These are phyloP conservation scores for Globisporangium recalcitrans DNA, from an alignment of 352 stramenopile genomes.

Conservation along the genomic window DNA sequence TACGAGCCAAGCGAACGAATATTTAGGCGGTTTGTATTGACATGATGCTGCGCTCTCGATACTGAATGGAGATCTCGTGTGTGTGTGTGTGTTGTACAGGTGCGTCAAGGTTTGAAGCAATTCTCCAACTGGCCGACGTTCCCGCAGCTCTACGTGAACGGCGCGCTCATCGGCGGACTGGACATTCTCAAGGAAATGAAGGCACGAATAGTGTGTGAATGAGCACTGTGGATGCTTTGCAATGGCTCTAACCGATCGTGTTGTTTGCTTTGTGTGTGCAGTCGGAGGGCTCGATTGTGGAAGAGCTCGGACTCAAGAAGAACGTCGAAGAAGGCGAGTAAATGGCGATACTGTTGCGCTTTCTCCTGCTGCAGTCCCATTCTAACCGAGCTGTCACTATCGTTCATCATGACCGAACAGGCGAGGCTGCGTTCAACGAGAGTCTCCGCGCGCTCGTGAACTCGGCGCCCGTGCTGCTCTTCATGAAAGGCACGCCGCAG, in stretches of 20 bases:
- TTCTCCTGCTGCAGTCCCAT: background rate
- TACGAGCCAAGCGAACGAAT: slow-evolving; percentile 7
- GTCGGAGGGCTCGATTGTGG: slow-evolving; percentile 66
- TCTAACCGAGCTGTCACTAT: background rate
- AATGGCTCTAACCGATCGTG: background rate
- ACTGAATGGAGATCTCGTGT: background rate
- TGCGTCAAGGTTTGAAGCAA: slow-evolving; percentile 95
- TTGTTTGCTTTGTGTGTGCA: background rate
- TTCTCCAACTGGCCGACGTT: slow-evolving; percentile 98
- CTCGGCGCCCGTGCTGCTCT: slow-evolving; percentile 91
- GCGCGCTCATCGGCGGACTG: slow-evolving; percentile 93
- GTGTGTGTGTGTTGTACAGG: slow-evolving; percentile 24
- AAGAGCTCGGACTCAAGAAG: slow-evolving; percentile 69
- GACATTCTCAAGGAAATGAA: slow-evolving; percentile 98
- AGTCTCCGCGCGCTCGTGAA: slow-evolving; percentile 82
- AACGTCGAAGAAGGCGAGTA: slow-evolving; percentile 46
- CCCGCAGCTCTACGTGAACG: slow-evolving; percentile 98
- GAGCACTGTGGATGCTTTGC: background rate
- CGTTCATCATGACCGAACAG: slow-evolving; percentile 10
- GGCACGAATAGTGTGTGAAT: slow-evolving; percentile 17
- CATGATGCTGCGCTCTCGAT: background rate
- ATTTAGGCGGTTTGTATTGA: background rate
- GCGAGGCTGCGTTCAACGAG: slow-evolving; percentile 76
- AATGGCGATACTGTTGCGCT: background rate
- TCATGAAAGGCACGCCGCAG: slow-evolving; percentile 92